Percentiles rank a stretch among this genome's conserved stretches.
These are phyloP conservation scores for Aureobasidium subglaciale DNA, from an alignment of 2,329 filamentous ascomycete genomes.

Conservation along the genomic window DNA sequence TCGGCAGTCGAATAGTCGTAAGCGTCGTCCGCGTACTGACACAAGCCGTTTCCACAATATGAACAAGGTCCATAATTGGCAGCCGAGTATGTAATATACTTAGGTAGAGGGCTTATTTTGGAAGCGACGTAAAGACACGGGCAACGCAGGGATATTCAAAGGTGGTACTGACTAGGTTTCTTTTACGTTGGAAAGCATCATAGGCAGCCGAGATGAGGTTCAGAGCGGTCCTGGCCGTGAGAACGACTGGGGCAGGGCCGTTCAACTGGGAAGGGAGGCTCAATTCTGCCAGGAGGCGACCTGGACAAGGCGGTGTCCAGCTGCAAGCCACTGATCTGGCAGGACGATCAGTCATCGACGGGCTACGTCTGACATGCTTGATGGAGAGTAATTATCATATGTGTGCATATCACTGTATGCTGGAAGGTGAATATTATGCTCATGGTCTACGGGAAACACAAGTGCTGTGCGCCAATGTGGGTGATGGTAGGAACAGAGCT, in stretches of 20 bases:
- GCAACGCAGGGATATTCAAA: not conserved
- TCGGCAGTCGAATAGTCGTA: not conserved
- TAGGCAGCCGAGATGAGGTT: constrained; percentile 6
- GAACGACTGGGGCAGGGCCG: constrained; percentile 6
- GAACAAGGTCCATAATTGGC: not conserved
- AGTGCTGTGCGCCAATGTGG: not conserved
- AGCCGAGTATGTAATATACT: not conserved
- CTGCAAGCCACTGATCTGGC: constrained; percentile 3
- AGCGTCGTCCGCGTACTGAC: not conserved
- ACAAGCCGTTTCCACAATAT: not conserved
- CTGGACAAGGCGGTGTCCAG: not conserved
- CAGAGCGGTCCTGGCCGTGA: not conserved
- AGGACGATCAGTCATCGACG: not conserved
- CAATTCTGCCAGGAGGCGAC: not conserved
- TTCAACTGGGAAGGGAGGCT: not conserved
- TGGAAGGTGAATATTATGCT: not conserved
- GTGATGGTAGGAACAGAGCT: not conserved
- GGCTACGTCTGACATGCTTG: not conserved
- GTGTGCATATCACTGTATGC: not conserved
- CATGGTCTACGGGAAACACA: not conserved
- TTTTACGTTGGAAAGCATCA: not conserved
- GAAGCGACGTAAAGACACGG: not conserved
- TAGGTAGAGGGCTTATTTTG: constrained; percentile 2
- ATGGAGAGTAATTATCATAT: not conserved
- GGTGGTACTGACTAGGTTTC: not conserved